Percentiles rank a stretch among this genome's conserved stretches.
Conservation (phyloP, 176 grass and related monocot species). For the Paspalum vaginatum region DNA sequence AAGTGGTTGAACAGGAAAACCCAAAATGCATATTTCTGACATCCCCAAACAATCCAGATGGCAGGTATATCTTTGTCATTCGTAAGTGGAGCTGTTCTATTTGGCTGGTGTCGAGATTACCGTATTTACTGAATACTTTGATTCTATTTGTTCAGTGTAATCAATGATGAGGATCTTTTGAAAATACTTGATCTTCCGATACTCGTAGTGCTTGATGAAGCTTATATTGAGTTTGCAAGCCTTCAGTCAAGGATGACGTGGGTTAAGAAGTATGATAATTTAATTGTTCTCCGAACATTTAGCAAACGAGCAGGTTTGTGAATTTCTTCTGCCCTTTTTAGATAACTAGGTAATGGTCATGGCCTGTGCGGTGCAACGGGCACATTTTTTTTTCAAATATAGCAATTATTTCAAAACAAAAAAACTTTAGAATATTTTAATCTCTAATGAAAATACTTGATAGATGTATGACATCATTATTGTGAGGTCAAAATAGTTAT, state of each 20-base stretch:
- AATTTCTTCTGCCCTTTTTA: neutral
- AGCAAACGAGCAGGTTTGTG: conserved; percentile 94
- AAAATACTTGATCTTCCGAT: conserved; percentile 90
- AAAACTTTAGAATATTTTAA: too few relatives aligned
- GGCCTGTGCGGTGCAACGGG: too few relatives aligned
- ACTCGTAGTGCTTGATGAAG: conserved; percentile 95
- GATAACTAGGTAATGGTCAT: neutral
- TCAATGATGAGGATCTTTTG: conserved; percentile 86
- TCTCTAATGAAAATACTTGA: too few relatives aligned
- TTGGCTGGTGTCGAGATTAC: neutral
- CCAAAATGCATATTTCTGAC: conserved; percentile 99
- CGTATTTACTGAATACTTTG: conserved; percentile 6
- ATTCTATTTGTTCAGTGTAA: conserved; percentile 68
- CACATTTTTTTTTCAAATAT: too few relatives aligned
- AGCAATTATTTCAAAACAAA: too few relatives aligned
- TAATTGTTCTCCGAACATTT: conserved; percentile 97
- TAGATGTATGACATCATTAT: too few relatives aligned
- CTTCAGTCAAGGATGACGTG: conserved; percentile 88
- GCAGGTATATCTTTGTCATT: conserved; percentile 63
- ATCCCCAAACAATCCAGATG: conserved; percentile 98
- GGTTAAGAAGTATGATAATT: conserved; percentile 93
- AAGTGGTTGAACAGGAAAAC: conserved; percentile 79
- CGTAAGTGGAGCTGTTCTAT: conserved; percentile 13
- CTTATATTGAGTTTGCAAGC: conserved; percentile 95
- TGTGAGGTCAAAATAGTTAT: too few relatives aligned